Evolutionary conservation across 2,329 filamentous ascomycete genomes (phyloP).

Genomic region (Cordyceps fumosorosea): DNA sequence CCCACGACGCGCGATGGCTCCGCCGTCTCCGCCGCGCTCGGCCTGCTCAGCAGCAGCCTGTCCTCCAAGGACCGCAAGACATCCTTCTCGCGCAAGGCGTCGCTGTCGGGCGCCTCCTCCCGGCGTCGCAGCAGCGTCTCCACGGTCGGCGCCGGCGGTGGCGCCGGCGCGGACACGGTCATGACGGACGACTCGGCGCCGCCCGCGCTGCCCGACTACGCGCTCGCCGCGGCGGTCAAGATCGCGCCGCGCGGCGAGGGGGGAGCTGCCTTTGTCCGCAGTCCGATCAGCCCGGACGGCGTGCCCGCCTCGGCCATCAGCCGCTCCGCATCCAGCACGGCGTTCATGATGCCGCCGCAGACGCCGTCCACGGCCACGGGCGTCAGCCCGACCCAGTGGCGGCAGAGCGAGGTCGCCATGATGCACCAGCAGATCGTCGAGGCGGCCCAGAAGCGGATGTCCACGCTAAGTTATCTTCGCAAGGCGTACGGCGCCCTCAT

Average conservation of each 20-base stretch:
- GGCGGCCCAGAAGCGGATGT: conserved; percentile 83
- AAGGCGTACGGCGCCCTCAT: conserved; percentile 62
- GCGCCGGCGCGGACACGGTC: conserved; percentile 24
- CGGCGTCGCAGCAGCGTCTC: conserved; percentile 32
- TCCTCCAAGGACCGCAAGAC: conserved; percentile 41
- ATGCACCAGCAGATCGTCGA: conserved; percentile 68
- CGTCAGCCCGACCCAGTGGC: conserved; percentile 22
- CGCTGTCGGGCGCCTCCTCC: conserved; percentile 37
- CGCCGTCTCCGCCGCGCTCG: conserved; percentile 1
- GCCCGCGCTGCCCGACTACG: conserved; percentile 49
- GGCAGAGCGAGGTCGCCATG: conserved; percentile 41
- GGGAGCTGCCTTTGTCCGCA: conserved; percentile 15
- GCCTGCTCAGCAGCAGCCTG: conserved; percentile 4
- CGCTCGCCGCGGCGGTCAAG: conserved; percentile 43
- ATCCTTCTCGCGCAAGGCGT: conserved; percentile 49
- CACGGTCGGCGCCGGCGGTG: conserved; percentile 25
- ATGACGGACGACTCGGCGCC: conserved; percentile 41
- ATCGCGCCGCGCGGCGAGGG: conserved; percentile 23
- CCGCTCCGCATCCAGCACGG: conserved; percentile 32
- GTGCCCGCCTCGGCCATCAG: conserved; percentile 37
- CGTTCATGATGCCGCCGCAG: conserved; percentile 22
- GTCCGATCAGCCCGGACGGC: conserved; percentile 27
- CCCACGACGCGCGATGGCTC: conserved; percentile 31
- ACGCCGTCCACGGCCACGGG: conserved; percentile 15
- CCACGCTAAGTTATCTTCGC: conserved; percentile 84